Evolutionary conservation across 352 stramenopile species (phyloP).

Genomic region (Globisporangium yorkense): DNA sequence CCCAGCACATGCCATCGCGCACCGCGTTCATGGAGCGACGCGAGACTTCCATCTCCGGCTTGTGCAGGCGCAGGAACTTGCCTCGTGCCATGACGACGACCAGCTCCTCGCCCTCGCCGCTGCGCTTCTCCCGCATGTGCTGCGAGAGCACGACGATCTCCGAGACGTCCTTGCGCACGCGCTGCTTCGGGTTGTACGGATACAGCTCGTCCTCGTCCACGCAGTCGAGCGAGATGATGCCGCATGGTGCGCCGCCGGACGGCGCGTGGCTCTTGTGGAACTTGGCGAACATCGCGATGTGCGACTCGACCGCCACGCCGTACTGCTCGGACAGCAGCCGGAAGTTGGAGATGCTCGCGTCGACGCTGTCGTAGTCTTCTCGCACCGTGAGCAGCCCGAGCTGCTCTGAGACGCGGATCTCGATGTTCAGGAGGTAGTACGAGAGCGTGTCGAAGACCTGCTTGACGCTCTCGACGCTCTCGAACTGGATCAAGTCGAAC

Average conservation of each 20-base stretch:
- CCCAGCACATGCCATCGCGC: slow-evolving; percentile 5
- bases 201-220: slow-evolving; percentile 50
- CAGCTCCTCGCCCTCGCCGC: slow-evolving; percentile 2
- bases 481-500: slow-evolving; percentile 32
- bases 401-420: slow-evolving; percentile 36
- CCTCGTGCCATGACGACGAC: slow-evolving; percentile 13
- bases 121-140: slow-evolving; percentile 4
- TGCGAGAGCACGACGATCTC: slow-evolving; percentile 12
- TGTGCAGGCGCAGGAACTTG: slow-evolving; percentile 11
- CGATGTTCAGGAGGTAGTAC: slow-evolving; percentile 29
- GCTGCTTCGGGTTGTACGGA: slow-evolving; percentile 24
- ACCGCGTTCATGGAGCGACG: not conserved
- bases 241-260: not conserved
- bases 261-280: slow-evolving; percentile 1
- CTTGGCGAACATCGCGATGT: slow-evolving; percentile 29
- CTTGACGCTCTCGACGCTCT: slow-evolving; percentile 16
- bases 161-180: slow-evolving; percentile 27
- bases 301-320: slow-evolving; percentile 27
- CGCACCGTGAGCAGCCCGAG: slow-evolving; percentile 35
- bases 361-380: slow-evolving; percentile 25
- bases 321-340: slow-evolving; percentile 19
- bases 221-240: slow-evolving; percentile 24
- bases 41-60: slow-evolving; percentile 3
- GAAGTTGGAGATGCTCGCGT: slow-evolving; percentile 19
- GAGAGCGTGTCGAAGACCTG: slow-evolving; percentile 29